These are phyloP conservation scores for Phytopythium chamaehyphon DNA, from an alignment of 352 stramenopile species.

Conservation along the genomic window DNA sequence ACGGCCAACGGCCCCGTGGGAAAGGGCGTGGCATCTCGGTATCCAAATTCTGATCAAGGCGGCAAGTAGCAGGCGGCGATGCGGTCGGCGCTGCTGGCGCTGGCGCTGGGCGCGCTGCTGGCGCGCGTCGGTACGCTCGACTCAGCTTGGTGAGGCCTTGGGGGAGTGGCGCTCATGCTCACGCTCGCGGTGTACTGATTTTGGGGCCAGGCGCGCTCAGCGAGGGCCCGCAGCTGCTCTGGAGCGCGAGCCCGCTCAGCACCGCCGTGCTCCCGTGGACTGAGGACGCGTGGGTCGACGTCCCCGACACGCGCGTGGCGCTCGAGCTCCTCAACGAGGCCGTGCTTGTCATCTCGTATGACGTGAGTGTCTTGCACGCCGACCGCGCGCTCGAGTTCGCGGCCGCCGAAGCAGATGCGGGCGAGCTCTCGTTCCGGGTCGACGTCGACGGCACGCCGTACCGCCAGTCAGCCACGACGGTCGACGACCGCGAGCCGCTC, in stretches of 20 bases:
- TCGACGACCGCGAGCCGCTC: slow-evolving; percentile 57
- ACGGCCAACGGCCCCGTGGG: too few species aligned
- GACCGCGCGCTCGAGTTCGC: slow-evolving; percentile 7
- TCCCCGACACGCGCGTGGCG: slow-evolving; percentile 41
- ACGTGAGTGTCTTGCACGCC: slow-evolving; percentile 56
- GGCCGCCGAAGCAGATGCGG: slow-evolving; percentile 16
- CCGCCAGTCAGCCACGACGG: slow-evolving; percentile 58
- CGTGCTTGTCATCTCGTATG: slow-evolving; percentile 63
- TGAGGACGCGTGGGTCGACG: slow-evolving; percentile 46
- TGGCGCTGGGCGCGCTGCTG: too few species aligned
- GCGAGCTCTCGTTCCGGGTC: slow-evolving; percentile 62
- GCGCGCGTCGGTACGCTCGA: too few species aligned
- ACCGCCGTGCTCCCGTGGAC: slow-evolving; percentile 21
- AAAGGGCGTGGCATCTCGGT: too few species aligned
- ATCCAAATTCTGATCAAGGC: too few species aligned
- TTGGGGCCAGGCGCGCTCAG: slow-evolving; percentile 7
- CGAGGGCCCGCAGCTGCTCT: slow-evolving; percentile 50
- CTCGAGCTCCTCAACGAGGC: slow-evolving; percentile 57
- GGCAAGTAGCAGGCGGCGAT: too few species aligned
- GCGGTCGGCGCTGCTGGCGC: too few species aligned
- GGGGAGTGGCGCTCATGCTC: too few species aligned
- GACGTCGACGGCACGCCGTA: slow-evolving; percentile 47
- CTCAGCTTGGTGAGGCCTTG: too few species aligned
- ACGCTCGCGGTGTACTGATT: too few species aligned
- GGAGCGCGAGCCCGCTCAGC: slow-evolving; percentile 54